Conservation (phyloP, 371 early-diverging fungal genomes). For the Capillidium heterosporum region DNA sequence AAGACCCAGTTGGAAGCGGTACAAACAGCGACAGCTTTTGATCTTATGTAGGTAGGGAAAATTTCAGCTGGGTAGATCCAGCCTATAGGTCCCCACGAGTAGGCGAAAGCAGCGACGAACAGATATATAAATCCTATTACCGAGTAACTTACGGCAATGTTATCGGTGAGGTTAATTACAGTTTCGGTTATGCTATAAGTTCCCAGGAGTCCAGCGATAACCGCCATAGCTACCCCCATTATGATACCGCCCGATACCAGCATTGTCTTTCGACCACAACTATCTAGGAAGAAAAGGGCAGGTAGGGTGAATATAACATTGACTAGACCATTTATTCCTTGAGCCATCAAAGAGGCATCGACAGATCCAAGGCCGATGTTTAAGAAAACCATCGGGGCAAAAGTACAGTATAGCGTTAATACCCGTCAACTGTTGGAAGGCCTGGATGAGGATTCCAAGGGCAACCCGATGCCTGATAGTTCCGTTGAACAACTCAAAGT, state of each 20-base stretch:
- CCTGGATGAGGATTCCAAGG: slow-evolving; percentile 46
- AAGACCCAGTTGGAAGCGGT: slow-evolving; percentile 84
- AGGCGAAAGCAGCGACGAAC: slow-evolving; percentile 56
- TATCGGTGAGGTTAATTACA: too few relatives aligned
- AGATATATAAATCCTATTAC: slow-evolving; percentile 47
- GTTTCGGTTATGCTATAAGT: too few relatives aligned
- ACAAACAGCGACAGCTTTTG: slow-evolving; percentile 66
- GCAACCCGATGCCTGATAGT: slow-evolving; percentile 37
- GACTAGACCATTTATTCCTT: slow-evolving; percentile 47
- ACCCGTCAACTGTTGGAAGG: slow-evolving; percentile 52
- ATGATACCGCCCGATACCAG: slow-evolving; percentile 28
- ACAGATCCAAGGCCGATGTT: slow-evolving; percentile 30
- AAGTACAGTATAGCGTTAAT: slow-evolving; percentile 57
- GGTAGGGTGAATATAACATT: slow-evolving; percentile 52
- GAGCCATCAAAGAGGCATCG: slow-evolving; percentile 35
- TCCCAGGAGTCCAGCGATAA: slow-evolving; percentile 24
- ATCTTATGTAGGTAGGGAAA: slow-evolving; percentile 45
- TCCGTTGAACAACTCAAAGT: slow-evolving; percentile 44
- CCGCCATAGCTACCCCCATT: slow-evolving; percentile 26
- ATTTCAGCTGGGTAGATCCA: slow-evolving; percentile 89
- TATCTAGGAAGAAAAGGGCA: slow-evolving; percentile 51
- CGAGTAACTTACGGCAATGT: slow-evolving; percentile 23
- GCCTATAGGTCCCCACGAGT: slow-evolving; percentile 80
- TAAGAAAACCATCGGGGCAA: slow-evolving; percentile 44
- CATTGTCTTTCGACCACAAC: slow-evolving; percentile 38